phyloP scores from a whole-genome alignment of 805 yeast genomes.

The Komagataella populi region DNA sequence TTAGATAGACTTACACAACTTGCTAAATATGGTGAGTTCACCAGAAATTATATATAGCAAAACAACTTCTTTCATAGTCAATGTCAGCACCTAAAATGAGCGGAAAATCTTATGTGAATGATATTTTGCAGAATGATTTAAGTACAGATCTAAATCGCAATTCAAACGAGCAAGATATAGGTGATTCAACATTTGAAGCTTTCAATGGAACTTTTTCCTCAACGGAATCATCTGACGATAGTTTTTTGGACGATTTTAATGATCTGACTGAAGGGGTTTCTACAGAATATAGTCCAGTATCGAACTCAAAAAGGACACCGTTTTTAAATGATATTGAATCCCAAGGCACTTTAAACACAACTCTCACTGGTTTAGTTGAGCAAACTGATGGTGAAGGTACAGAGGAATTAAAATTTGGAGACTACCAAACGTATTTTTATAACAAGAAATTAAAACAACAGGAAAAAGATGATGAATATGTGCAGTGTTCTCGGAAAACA shows the following conservation, averaged over 20 bases:
- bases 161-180: background rate
- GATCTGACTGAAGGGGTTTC: background rate
- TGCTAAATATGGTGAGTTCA: no score
- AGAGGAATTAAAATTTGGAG: conserved; percentile 44
- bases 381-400: conserved; percentile 17
- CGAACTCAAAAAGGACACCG: conserved; percentile 4
- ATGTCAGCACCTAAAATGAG: background rate
- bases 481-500: conserved; percentile 26
- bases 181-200: background rate
- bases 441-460: conserved; percentile 54
- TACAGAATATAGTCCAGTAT: background rate
- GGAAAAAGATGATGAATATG: conserved; percentile 33
- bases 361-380: background rate
- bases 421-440: conserved; percentile 48
- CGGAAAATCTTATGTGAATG: background rate
- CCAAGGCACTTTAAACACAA: background rate
- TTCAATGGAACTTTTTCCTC: background rate
- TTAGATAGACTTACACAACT: no score
- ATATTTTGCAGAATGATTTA: background rate
- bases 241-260: background rate
- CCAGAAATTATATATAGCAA: background rate
- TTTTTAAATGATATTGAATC: background rate
- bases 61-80: background rate
- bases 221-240: background rate
- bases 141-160: background rate